Evolutionary conservation across 345 rosid genomes (phyloP).

Genomic region (Erysimum cheiranthoides): DNA sequence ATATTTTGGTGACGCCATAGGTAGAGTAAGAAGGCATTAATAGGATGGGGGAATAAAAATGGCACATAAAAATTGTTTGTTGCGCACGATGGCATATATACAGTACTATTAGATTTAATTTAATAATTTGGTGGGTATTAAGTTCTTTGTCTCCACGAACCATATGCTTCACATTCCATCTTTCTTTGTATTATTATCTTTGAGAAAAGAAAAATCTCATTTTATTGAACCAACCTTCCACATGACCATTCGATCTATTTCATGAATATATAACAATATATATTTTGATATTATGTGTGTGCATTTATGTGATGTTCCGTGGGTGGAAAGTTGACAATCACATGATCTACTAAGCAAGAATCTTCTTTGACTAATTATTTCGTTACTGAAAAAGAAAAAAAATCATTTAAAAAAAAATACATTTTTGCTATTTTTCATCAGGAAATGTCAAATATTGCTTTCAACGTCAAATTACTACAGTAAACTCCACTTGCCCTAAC

Average conservation of each 20-base stretch:
- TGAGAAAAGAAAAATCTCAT: neutral
- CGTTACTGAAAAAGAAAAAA: neutral
- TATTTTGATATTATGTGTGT: neutral
- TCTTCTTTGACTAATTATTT: slow-evolving; percentile 5
- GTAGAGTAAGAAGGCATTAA: slow-evolving; percentile 55
- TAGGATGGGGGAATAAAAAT: slow-evolving; percentile 26
- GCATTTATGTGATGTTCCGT: slow-evolving; percentile 28
- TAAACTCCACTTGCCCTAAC: slow-evolving; percentile 46
- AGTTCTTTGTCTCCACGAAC: slow-evolving; percentile 48
- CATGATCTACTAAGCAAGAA: slow-evolving; percentile 31
- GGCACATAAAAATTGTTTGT: slow-evolving; percentile 35
- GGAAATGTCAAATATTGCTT: slow-evolving; percentile 28
- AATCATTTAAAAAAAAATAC: too few relatives aligned
- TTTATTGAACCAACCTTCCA: slow-evolving; percentile 33
- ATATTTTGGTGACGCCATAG: slow-evolving; percentile 51
- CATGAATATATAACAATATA: neutral
- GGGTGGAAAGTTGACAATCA: slow-evolving; percentile 20
- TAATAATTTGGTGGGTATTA: slow-evolving; percentile 42
- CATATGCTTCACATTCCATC: slow-evolving; percentile 37
- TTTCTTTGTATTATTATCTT: slow-evolving; percentile 28
- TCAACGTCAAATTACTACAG: slow-evolving; percentile 41
- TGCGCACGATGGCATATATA: slow-evolving; percentile 45
- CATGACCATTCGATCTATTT: slow-evolving; percentile 36
- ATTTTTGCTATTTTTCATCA: slow-evolving; percentile 10
- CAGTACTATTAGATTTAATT: slow-evolving; percentile 15